phyloP scores from a whole-genome alignment of 768 basidiomycete genomes.

The Lepiota subincarnata region DNA sequence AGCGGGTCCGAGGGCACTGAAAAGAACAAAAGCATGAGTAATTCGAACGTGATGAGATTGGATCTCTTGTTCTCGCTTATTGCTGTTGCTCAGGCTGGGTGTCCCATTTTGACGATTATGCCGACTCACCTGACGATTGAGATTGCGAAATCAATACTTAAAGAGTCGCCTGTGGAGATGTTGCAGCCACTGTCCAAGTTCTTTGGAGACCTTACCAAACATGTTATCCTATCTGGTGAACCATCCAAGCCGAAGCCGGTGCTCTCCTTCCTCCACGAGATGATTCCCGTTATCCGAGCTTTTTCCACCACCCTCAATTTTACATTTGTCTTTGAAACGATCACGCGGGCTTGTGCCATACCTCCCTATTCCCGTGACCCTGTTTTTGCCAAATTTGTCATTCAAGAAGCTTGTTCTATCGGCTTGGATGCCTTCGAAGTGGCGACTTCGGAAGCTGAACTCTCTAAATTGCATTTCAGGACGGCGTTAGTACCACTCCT shows the following conservation, averaged over 20 bases:
- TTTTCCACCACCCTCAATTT: constrained; percentile 52
- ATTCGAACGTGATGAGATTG: constrained; percentile 53
- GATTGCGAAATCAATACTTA: constrained; percentile 51
- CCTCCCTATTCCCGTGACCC: constrained; percentile 49
- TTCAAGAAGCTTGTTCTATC: constrained; percentile 41
- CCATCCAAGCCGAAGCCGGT: constrained; percentile 44
- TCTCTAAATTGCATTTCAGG: constrained; percentile 38
- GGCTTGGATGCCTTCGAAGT: constrained; percentile 45
- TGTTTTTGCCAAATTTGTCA: constrained; percentile 43
- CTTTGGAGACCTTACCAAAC: constrained; percentile 47
- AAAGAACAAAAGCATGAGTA: constrained; percentile 47
- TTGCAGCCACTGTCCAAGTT: constrained; percentile 43
- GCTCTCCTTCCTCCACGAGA: constrained; percentile 46
- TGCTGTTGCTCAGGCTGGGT: constrained; percentile 48
- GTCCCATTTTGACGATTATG: constrained; percentile 33
- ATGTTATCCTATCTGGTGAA: constrained; percentile 44
- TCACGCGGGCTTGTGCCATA: constrained; percentile 41
- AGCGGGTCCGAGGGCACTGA: constrained; percentile 33
- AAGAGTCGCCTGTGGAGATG: constrained; percentile 40
- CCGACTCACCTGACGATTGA: constrained; percentile 46
- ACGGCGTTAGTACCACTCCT: constrained; percentile 36
- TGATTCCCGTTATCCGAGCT: constrained; percentile 52
- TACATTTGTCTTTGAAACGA: constrained; percentile 49
- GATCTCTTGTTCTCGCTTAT: constrained; percentile 59
- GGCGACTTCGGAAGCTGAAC: constrained; percentile 37